Evolutionary conservation across 202 grass and related monocot genomes (phyloP), one percentile per base, ranked within the genome.

Genomic region (Saccharum hybrid): DNA sequence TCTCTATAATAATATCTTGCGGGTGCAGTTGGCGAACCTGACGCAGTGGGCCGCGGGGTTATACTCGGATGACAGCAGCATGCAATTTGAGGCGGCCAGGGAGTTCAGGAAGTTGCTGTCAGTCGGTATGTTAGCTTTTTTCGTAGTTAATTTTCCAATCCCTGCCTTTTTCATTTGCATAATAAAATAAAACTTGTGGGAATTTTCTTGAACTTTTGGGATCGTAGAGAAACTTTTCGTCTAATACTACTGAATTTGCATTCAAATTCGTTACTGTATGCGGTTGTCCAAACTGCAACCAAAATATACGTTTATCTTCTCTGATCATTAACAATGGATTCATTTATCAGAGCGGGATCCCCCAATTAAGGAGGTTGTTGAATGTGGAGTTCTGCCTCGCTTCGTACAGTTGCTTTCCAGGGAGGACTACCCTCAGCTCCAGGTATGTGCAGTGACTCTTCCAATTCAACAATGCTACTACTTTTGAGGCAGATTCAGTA

Each of bases 81-180:
- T 84, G 62, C 90, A 87, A 72, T 66, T 95, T 21, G 88, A 90
- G 81, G 82, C 85, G 10, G 84, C 69, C 38, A 95, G 81, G 30
- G 83, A 88, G 62, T 88, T 95, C 43, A 38, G 93, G 49, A 88
- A 90, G 49, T 74, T 95, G 36, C 88, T 95, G 21, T 92, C 88
- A 9, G 82, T 80, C 54, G 81, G 90, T 95, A 74, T 31, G 74
- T 42, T 75, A 1, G 26, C 57, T 19, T 63, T 71, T 68, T 6
- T 6, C 16, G 34, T 9, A 0, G 10, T 59, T 10, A 64, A 23
- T 30, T 68, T 60, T 42, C 41, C 19, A 59, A 3, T 64, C 4
- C 2, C 26, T 34, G 23, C 15, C 2, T 19, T 42, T 42, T 62
- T 78, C 57, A 39, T 40, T 22, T 38, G 61, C 8, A 5, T 21